Conservation (phyloP, 1,284 basidiomycete genomes). For the Spongispora temasekensis region DNA sequence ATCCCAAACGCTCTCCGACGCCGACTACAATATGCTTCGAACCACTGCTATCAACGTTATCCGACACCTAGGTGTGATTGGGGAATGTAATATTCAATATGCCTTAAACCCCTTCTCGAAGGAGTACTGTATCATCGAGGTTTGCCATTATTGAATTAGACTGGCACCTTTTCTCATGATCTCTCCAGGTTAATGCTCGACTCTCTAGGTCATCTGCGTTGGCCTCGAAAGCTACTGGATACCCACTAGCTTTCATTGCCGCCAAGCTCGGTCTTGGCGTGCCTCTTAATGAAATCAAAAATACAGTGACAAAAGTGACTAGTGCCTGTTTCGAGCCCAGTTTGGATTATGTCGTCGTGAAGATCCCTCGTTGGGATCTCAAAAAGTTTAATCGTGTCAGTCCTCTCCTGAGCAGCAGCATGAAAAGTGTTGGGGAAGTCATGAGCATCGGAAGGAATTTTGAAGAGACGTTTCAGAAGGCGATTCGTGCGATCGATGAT, state of each 20-base stretch:
- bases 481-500: constrained; percentile 95
- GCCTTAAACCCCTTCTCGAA: constrained; percentile 94
- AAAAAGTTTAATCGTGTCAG: constrained; percentile 97
- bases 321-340: constrained; percentile 98
- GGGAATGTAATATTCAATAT: constrained; percentile 99
- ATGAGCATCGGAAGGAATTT: constrained; percentile 99
- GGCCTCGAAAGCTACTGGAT: constrained; percentile 98
- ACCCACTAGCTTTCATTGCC: constrained; percentile 97
- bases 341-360: constrained; percentile 96
- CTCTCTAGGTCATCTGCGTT: constrained; percentile 97
- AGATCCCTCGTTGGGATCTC: constrained; percentile 98
- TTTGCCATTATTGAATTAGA: constrained; percentile 29
- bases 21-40: constrained; percentile 98
- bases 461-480: constrained; percentile 98
- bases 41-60: constrained; percentile 99
- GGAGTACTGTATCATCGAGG: constrained; percentile 99
- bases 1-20: constrained; percentile 96
- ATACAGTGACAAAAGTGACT: constrained; percentile 95
- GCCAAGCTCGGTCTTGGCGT: constrained; percentile 97
- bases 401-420: constrained; percentile 84
- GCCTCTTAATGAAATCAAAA: constrained; percentile 97
- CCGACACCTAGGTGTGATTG: constrained; percentile 94
- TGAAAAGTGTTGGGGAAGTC: constrained; percentile 99
- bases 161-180: constrained; percentile 1
- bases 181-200: constrained; percentile 91